phyloP scores from a whole-genome alignment of 441 rosid species.

The Sinapis alba region DNA sequence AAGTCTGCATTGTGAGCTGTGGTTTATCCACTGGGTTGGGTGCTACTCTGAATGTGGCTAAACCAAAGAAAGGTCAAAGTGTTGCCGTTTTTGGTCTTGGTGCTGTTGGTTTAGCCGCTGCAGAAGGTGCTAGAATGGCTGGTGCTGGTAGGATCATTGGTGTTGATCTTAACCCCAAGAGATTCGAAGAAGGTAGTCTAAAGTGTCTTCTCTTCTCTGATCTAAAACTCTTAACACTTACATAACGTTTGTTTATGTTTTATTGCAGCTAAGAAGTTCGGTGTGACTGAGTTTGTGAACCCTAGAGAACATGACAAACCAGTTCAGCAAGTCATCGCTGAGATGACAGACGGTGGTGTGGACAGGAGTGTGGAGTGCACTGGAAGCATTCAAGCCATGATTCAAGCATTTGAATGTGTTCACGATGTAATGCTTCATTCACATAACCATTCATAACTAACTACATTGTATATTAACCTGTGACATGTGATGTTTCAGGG shows the following conservation, averaged over 20 bases:
- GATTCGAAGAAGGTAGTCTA: slow-evolving; percentile 57
- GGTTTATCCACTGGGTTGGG: slow-evolving; percentile 90
- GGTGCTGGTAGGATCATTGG: slow-evolving; percentile 88
- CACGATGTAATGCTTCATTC: slow-evolving; percentile 66
- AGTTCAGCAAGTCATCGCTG: slow-evolving; percentile 83
- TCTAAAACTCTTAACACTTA: not conserved
- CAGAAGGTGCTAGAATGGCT: slow-evolving; percentile 77
- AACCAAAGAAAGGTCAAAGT: slow-evolving; percentile 66
- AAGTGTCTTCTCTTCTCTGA: not conserved
- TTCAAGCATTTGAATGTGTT: slow-evolving; percentile 85
- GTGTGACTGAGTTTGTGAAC: slow-evolving; percentile 80
- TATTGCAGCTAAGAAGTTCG: slow-evolving; percentile 78
- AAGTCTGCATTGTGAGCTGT: slow-evolving; percentile 85
- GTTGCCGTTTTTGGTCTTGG: slow-evolving; percentile 89
- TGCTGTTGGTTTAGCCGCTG: slow-evolving; percentile 92
- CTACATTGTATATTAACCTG: not conserved
- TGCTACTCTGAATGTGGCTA: slow-evolving; percentile 85
- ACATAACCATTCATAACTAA: not conserved
- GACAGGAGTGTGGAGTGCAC: slow-evolving; percentile 84
- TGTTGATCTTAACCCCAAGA: slow-evolving; percentile 68
- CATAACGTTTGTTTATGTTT: slow-evolving; percentile 16
- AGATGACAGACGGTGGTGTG: slow-evolving; percentile 81
- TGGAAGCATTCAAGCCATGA: slow-evolving; percentile 75
- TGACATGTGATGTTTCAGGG: slow-evolving; percentile 50
- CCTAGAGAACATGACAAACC: slow-evolving; percentile 80